These are phyloP conservation scores for Aspergillus sp. DNA, from an alignment of 2,329 filamentous ascomycete genomes.

Conservation along the genomic window DNA sequence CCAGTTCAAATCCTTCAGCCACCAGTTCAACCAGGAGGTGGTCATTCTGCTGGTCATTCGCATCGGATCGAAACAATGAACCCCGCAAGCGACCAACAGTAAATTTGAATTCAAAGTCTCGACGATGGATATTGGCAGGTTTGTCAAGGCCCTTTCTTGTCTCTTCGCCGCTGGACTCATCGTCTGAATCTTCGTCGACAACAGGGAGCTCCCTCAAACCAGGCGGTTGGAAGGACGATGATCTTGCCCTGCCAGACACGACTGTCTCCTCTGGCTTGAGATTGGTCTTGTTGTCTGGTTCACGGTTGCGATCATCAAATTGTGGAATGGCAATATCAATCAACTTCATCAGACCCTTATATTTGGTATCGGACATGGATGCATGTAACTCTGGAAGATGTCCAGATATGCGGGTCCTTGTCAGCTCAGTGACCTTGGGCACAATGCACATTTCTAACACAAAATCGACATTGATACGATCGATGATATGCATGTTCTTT, in stretches of 20 bases:
- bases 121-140: conserved; percentile 72
- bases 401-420: conserved; percentile 85
- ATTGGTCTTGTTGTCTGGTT: conserved; percentile 28
- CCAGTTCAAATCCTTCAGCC: conserved; percentile 80
- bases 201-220: conserved; percentile 71
- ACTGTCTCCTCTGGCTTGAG: conserved; percentile 26
- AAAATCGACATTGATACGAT: conserved; percentile 96
- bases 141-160: conserved; percentile 38
- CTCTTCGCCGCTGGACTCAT: conserved; percentile 60
- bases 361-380: conserved; percentile 88
- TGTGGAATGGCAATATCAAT: conserved; percentile 94
- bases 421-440: conserved; percentile 90
- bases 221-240: conserved; percentile 70
- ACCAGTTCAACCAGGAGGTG: conserved; percentile 83
- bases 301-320: conserved; percentile 53
- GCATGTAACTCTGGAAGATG: conserved; percentile 89
- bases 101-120: conserved; percentile 94
- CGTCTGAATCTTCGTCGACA: conserved; percentile 62
- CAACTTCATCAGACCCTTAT: conserved; percentile 93
- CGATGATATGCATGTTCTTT: conserved; percentile 80
- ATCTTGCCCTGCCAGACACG: conserved; percentile 47
- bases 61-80: conserved; percentile 82
- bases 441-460: conserved; percentile 93
- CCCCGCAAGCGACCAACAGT: conserved; percentile 91
- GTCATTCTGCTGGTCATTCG: conserved; percentile 70